Evolutionary conservation across 2,329 filamentous ascomycete species (phyloP).

Genomic region (Penicillium sp.): DNA sequence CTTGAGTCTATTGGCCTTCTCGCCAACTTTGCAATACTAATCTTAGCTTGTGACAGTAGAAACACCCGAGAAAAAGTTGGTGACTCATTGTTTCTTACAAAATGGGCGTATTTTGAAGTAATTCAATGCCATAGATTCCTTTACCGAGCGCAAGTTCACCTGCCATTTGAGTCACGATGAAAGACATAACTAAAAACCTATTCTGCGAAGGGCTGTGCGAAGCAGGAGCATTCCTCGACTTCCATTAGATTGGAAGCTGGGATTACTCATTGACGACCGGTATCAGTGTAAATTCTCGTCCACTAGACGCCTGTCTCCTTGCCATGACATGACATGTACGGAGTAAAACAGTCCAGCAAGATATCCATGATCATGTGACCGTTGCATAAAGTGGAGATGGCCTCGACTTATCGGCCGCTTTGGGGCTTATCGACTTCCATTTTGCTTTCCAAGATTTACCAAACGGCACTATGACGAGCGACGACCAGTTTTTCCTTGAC

Average conservation of each 20-base stretch:
- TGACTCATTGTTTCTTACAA: too few relatives aligned
- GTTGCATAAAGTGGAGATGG: not conserved
- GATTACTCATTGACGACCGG: too few relatives aligned
- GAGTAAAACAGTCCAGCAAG: not conserved
- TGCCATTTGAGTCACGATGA: too few relatives aligned
- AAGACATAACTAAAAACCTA: too few relatives aligned
- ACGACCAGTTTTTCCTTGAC: conserved; percentile 77
- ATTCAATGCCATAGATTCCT: too few relatives aligned
- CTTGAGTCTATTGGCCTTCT: not conserved
- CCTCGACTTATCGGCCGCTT: conserved; percentile 13
- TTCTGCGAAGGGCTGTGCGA: too few relatives aligned
- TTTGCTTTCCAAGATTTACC: conserved; percentile 14
- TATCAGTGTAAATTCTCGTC: too few relatives aligned
- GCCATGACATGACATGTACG: not conserved
- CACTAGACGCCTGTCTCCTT: not conserved
- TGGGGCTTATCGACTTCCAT: conserved; percentile 20
- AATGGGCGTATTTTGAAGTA: too few relatives aligned
- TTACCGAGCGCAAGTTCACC: too few relatives aligned
- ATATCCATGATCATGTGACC: not conserved
- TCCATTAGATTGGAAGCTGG: too few relatives aligned
- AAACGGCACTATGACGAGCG: conserved; percentile 66
- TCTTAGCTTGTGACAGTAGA: not conserved
- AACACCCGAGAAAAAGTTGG: too few relatives aligned
- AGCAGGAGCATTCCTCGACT: too few relatives aligned
- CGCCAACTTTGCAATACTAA: not conserved